Evolutionary conservation across 495 filamentous ascomycete species (phyloP).

Genomic region (Haplographium delicatum): DNA sequence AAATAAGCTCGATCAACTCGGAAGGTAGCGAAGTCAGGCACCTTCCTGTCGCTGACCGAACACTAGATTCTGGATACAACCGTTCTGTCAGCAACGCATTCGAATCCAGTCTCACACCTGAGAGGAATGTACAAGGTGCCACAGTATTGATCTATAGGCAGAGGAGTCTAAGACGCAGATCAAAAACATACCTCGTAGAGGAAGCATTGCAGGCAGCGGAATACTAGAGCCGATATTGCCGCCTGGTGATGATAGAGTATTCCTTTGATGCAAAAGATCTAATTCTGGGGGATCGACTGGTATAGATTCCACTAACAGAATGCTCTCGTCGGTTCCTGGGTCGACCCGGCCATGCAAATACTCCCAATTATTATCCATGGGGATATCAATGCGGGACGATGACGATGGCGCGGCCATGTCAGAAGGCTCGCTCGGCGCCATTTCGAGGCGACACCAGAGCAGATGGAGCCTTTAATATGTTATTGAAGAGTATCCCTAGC

Average conservation of each 20-base stretch:
- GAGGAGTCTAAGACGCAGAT: too few relatives aligned
- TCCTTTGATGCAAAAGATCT: not conserved
- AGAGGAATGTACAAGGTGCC: too few relatives aligned
- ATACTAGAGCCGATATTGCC: not conserved
- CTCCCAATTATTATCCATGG: constrained; percentile 17
- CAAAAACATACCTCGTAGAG: constrained; percentile 6
- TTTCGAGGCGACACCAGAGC: too few relatives aligned
- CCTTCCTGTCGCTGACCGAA: not conserved
- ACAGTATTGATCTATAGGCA: too few relatives aligned
- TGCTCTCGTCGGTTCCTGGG: constrained; percentile 12
- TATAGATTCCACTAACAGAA: constrained; percentile 13
- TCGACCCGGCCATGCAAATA: constrained; percentile 22
- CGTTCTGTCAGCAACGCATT: too few relatives aligned
- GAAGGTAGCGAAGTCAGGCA: constrained; percentile 47
- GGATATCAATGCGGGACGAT: not conserved
- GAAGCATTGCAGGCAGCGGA: not conserved
- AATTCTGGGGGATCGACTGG: not conserved
- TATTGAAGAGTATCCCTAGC: too few relatives aligned
- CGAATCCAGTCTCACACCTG: too few relatives aligned
- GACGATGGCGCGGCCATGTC: constrained; percentile 11
- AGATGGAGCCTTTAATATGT: too few relatives aligned
- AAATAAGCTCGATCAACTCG: constrained; percentile 58
- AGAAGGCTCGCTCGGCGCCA: too few relatives aligned
- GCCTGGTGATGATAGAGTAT: not conserved
- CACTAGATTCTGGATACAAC: too few relatives aligned